phyloP scores from a whole-genome alignment of 495 filamentous ascomycete species.

The Aspergillus saccharolyticus region DNA sequence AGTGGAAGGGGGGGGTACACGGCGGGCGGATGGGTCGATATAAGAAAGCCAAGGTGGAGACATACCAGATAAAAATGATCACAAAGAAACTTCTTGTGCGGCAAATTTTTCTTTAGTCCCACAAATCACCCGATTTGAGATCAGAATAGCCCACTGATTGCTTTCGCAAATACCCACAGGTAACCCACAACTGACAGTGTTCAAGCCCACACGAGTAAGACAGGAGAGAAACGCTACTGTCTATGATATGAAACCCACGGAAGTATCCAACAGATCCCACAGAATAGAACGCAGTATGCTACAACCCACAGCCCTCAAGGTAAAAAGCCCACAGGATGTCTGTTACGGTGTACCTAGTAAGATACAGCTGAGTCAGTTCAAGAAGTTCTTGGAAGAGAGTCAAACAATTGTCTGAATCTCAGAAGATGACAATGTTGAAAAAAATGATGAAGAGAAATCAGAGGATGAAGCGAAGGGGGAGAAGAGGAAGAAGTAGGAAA shows the following conservation, averaged over 20 bases:
- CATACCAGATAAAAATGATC: constrained; percentile 8
- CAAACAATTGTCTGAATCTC: constrained; percentile 12
- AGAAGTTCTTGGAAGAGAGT: constrained; percentile 14
- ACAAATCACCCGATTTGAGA: constrained; percentile 37
- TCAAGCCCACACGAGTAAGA: constrained; percentile 45
- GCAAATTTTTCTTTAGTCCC: constrained; percentile 37
- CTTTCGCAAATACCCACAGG: constrained; percentile 37
- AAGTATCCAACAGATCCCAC: constrained; percentile 40
- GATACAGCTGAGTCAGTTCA: constrained; percentile 40
- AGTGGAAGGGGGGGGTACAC: constrained; percentile 10
- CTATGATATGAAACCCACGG: constrained; percentile 43
- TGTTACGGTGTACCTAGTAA: constrained; percentile 40
- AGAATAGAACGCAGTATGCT: constrained; percentile 34
- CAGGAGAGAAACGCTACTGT: constrained; percentile 40
- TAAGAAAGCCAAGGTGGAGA: constrained; percentile 4
- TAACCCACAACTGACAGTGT: constrained; percentile 45
- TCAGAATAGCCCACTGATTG: constrained; percentile 31
- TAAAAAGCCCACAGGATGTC: constrained; percentile 45
- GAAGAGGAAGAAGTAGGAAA: constrained; percentile 25
- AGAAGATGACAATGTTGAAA: constrained; percentile 16
- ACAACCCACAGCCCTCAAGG: constrained; percentile 49
- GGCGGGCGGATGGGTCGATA: neutral
- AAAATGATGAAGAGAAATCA: constrained; percentile 12
- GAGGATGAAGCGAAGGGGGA: constrained; percentile 9
- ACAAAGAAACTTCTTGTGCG: constrained; percentile 31